phyloP scores from a whole-genome alignment of 768 basidiomycete genomes.

The Gloeophyllum trabeum region DNA sequence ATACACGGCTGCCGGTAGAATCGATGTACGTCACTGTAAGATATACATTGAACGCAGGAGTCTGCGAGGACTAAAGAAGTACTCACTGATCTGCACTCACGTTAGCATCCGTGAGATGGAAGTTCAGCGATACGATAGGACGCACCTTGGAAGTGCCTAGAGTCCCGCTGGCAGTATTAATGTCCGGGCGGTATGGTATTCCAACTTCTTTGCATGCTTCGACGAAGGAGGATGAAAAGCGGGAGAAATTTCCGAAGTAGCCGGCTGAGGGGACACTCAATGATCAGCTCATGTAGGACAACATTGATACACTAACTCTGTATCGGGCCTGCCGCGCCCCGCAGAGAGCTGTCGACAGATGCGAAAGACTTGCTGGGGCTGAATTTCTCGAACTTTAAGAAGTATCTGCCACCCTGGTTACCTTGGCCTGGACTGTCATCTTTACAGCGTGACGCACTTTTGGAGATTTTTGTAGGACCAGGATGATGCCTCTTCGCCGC shows the following conservation, averaged over 20 bases:
- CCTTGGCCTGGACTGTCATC: neutral
- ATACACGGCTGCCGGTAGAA: constrained; percentile 38
- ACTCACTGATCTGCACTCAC: constrained; percentile 20
- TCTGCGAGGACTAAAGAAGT: no score
- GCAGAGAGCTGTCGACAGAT: constrained; percentile 30
- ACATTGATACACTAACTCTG: no score
- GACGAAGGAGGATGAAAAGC: constrained; percentile 38
- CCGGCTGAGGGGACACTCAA: no score
- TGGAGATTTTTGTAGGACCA: constrained; percentile 53
- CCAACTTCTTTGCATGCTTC: constrained; percentile 38
- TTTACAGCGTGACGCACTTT: constrained; percentile 21
- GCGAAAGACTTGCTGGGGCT: constrained; percentile 38
- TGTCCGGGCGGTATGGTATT: constrained; percentile 40
- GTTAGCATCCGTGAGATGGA: no score
- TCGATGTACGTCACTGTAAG: constrained; percentile 57
- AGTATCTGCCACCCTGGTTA: constrained; percentile 35
- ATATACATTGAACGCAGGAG: neutral
- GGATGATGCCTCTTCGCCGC: constrained; percentile 31
- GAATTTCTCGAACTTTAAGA: constrained; percentile 57
- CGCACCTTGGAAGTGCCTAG: constrained; percentile 48
- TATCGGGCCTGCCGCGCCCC: constrained; percentile 35
- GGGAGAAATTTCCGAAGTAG: constrained; percentile 36
- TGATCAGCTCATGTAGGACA: no score
- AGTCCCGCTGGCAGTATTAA: constrained; percentile 45
- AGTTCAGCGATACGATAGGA: no score